Evolutionary conservation across 768 basidiomycete species (phyloP).

Genomic region (Phylloporus arenicola): DNA sequence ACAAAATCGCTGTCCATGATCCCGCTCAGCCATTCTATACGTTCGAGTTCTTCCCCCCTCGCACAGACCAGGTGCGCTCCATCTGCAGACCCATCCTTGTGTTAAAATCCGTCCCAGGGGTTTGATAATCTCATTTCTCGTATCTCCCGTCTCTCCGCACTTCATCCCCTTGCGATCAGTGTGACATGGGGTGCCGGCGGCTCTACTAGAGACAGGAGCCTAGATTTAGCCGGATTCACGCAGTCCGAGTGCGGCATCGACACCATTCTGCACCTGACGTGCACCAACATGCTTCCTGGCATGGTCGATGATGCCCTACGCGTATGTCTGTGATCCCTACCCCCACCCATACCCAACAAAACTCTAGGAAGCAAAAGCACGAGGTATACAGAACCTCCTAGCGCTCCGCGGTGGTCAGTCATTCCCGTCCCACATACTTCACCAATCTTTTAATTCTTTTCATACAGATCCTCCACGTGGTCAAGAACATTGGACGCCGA

Average conservation of each 20-base stretch:
- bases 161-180: conserved; percentile 81
- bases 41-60: conserved; percentile 96
- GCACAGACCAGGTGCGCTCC: conserved; percentile 71
- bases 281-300: conserved; percentile 92
- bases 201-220: conserved; percentile 76
- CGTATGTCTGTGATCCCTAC: conserved; percentile 39
- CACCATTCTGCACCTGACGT: conserved; percentile 91
- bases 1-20: conserved; percentile 51
- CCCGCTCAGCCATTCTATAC: conserved; percentile 72
- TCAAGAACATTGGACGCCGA: conserved; percentile 87
- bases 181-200: conserved; percentile 99
- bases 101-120: conserved; percentile 45
- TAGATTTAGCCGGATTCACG: conserved; percentile 78
- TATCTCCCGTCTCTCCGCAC: conserved; percentile 70
- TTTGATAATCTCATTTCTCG: conserved; percentile 88
- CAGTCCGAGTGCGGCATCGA: conserved; percentile 74
- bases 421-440: not conserved
- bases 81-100: not conserved
- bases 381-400: conserved; percentile 84
- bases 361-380: conserved; percentile 66
- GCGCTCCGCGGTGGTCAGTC: conserved; percentile 83
- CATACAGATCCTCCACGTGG: conserved; percentile 83
- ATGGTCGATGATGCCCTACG: conserved; percentile 81
- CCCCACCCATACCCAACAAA: conserved; percentile 2
- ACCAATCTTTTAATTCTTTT: not conserved